These are phyloP conservation scores for Tympanopsis confertula DNA, from an alignment of 2,329 filamentous ascomycete species.

Conservation along the genomic window DNA sequence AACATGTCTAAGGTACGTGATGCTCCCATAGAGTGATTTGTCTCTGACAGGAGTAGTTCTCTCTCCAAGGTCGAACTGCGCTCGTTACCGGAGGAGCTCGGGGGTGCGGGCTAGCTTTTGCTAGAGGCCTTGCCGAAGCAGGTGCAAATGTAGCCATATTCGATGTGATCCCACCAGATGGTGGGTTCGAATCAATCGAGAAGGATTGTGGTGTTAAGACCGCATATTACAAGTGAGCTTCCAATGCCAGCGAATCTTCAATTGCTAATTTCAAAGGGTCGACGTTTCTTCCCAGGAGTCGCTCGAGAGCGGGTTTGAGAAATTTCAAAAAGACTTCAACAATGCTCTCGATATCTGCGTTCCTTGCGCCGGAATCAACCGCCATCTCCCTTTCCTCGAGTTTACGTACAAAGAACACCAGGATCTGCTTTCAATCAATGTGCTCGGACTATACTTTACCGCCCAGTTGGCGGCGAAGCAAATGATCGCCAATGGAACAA, in stretches of 20 bases:
- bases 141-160: slow-evolving; percentile 33
- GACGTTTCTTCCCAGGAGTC: slow-evolving; percentile 22
- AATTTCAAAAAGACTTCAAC: slow-evolving; percentile 19
- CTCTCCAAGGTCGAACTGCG: slow-evolving; percentile 31
- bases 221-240: slow-evolving; percentile 18
- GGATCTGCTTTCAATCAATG: slow-evolving; percentile 27
- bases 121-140: slow-evolving; percentile 29
- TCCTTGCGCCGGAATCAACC: slow-evolving; percentile 30
- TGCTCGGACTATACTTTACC: slow-evolving; percentile 29
- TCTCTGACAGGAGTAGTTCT: too few relatives aligned
- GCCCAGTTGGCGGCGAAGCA: slow-evolving; percentile 34
- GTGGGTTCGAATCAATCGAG: slow-evolving; percentile 24
- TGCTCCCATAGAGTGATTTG: too few relatives aligned
- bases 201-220: slow-evolving; percentile 27
- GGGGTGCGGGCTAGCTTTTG: slow-evolving; percentile 32
- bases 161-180: slow-evolving; percentile 26
- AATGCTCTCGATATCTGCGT: slow-evolving; percentile 28
- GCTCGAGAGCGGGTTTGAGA: slow-evolving; percentile 15
- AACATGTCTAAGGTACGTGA: too few relatives aligned
- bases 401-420: slow-evolving; percentile 27
- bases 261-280: slow-evolving; percentile 11
- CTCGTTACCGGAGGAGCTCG: slow-evolving; percentile 32
- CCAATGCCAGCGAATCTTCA: not conserved
- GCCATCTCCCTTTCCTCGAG: slow-evolving; percentile 28
- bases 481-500: slow-evolving; percentile 37